Evolutionary conservation across 2,329 filamentous ascomycete species (phyloP), one percentile per base, ranked within the genome.

Genomic region (Trichoderma pleuroti): DNA sequence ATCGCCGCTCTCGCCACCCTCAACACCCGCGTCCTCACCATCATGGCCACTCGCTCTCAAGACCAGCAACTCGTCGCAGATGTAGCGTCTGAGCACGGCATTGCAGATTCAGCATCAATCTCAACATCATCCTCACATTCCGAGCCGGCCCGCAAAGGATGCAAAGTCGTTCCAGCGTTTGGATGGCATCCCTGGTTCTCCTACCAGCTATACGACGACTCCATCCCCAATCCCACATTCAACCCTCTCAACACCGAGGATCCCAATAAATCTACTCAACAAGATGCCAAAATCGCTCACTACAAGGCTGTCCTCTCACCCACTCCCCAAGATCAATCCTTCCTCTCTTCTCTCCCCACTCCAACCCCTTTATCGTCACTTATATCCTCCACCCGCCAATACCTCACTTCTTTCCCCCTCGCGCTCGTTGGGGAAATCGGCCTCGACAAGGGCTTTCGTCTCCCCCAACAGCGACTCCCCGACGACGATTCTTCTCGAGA

Each of bases 131-230:
- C 8, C 14, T 26, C 46, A 1, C n/a, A n/a, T 36, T 24, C 4
- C 14, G 34, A 6, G 16, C 1, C 39, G 8, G 18, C 21, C 5
- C 18, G n/a, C 16, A 24, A 54, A 67, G 42, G 39, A 4, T 74
- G 72, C 71, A 72, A 69, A 26, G 75, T 85, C 65, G 76, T 95
- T 4, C 91, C 93, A 0, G 89, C 90, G n/a, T 95, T 94, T 80
- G 93, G 93, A 24, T 94, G 92, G 92, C 93, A 96, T 78, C 93
- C 93, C 1, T 96, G 93, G 93, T 95, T 94, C 79, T 91, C 92
- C 1, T 85, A 95, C 78, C 90, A 93, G 74, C 85, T 96, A 75
- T 93, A 90, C 76, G 86, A 90, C 76, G 89, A 93, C 78, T 79
- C 77, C 24, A 77, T 77, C 46, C 34, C 77, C 34, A 75, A 76